Evolutionary conservation across 805 yeast genomes (phyloP).

Genomic region (Phaffomyces thermotolerans): DNA sequence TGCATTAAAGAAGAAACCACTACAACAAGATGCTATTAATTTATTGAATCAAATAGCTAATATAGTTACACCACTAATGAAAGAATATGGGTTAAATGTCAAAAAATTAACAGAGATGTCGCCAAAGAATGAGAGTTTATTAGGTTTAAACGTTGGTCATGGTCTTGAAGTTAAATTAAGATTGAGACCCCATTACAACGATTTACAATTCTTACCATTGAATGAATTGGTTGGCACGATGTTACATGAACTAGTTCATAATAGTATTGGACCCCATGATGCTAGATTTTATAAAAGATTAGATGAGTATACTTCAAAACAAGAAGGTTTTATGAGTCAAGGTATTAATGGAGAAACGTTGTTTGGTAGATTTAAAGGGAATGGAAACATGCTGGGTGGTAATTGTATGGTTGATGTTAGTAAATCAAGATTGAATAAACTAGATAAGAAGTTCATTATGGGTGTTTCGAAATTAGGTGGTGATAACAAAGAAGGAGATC

Average conservation of each 20-base stretch:
- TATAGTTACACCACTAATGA: conserved; percentile 73
- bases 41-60: conserved; percentile 63
- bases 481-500: conserved; percentile 7
- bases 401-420: not conserved
- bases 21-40: conserved; percentile 44
- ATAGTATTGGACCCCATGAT: conserved; percentile 75
- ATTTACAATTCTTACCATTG: conserved; percentile 49
- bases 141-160: conserved; percentile 77
- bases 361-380: conserved; percentile 6
- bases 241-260: conserved; percentile 86
- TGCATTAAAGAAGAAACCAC: conserved; percentile 42
- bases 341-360: conserved; percentile 18
- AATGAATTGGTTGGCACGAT: conserved; percentile 70
- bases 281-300: conserved; percentile 55
- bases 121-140: conserved; percentile 56
- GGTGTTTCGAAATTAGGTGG: conserved; percentile 15
- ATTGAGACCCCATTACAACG: conserved; percentile 52
- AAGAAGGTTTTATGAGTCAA: conserved; percentile 34
- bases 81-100: conserved; percentile 56
- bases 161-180: conserved; percentile 72
- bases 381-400: conserved; percentile 15
- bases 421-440: conserved; percentile 30
- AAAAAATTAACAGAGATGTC: conserved; percentile 70
- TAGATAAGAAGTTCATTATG: conserved; percentile 23
- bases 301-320: conserved; percentile 41